A percentile compares a stretch with the other conserved stretches of the same genome.
Conservation (phyloP, 768 basidiomycete genomes). For the Hysterangium stoloniferum region DNA sequence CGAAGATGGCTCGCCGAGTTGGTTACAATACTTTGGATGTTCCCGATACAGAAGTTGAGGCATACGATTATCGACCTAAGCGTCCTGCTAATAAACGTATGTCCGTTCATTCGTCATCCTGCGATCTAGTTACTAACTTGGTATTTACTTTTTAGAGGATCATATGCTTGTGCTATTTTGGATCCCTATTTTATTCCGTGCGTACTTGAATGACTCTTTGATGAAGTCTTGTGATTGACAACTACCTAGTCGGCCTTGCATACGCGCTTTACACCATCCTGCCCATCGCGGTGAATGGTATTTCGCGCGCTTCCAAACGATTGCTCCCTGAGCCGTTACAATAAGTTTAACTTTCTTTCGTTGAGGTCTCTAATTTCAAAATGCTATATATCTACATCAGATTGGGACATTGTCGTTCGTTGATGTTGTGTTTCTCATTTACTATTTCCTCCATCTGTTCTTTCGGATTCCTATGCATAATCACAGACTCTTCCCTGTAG, state of each 20-base stretch:
- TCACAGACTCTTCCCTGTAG: not conserved
- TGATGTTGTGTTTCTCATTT: not conserved
- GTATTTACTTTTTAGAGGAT: constrained; percentile 44
- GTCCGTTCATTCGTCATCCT: not conserved
- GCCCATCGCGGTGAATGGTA: constrained; percentile 11
- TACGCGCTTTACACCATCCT: constrained; percentile 16
- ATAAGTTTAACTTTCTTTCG: not conserved
- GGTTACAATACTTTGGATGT: constrained; percentile 41
- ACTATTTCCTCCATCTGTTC: not conserved
- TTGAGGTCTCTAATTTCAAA: too few relatives aligned
- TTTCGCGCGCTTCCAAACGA: constrained; percentile 4
- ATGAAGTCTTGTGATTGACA: not conserved
- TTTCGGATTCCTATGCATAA: not conserved
- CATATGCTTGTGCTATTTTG: constrained; percentile 82
- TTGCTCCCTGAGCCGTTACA: constrained; percentile 4
- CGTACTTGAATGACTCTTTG: constrained; percentile 26
- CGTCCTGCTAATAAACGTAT: not conserved
- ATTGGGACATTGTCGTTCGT: too few relatives aligned
- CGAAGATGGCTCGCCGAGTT: constrained; percentile 24
- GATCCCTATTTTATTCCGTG: constrained; percentile 76
- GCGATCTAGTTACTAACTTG: not conserved
- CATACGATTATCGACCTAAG: constrained; percentile 54
- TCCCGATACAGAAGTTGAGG: constrained; percentile 60
- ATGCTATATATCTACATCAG: too few relatives aligned
- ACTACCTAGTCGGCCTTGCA: constrained; percentile 17